Evolutionary conservation across 345 rosid species (phyloP).

Genomic region (Sisymbrium irio): DNA sequence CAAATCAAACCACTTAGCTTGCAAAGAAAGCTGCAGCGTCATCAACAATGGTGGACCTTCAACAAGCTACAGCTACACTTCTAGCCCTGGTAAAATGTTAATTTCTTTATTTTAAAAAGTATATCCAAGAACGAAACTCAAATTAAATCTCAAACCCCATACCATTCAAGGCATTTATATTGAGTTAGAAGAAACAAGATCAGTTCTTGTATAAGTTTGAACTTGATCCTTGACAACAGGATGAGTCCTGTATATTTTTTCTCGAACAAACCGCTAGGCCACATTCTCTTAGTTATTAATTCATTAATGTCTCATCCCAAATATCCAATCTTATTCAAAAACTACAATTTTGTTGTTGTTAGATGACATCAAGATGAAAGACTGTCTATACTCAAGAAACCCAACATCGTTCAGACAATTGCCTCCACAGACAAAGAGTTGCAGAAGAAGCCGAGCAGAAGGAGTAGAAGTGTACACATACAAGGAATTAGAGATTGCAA

Average conservation of each 20-base stretch:
- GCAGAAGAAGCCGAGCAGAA: slow-evolving; percentile 26
- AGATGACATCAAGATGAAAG: slow-evolving; percentile 24
- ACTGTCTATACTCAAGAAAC: slow-evolving; percentile 21
- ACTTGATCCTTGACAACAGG: background rate
- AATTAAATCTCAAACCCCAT: background rate
- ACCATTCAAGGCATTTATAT: background rate
- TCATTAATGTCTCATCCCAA: background rate
- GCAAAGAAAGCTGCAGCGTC: slow-evolving; percentile 34
- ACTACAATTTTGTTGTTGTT: background rate
- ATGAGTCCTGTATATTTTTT: background rate
- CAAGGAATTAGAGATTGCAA: slow-evolving; percentile 72
- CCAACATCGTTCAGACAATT: slow-evolving; percentile 22
- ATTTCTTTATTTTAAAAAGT: background rate
- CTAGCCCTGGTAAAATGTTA: slow-evolving; percentile 68
- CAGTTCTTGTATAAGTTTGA: too few relatives aligned
- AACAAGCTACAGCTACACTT: slow-evolving; percentile 41
- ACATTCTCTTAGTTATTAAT: background rate
- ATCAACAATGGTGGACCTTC: slow-evolving; percentile 35
- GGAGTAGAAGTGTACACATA: slow-evolving; percentile 84
- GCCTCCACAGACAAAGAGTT: slow-evolving; percentile 2
- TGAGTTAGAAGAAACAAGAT: background rate
- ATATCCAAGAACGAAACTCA: background rate
- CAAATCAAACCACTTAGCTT: background rate
- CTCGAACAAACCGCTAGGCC: background rate
- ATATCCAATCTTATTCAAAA: background rate